Percentiles rank a stretch among this genome's conserved stretches.
These are phyloP conservation scores for Aphanomyces invadans DNA, from an alignment of 352 stramenopile species.

Conservation along the genomic window DNA sequence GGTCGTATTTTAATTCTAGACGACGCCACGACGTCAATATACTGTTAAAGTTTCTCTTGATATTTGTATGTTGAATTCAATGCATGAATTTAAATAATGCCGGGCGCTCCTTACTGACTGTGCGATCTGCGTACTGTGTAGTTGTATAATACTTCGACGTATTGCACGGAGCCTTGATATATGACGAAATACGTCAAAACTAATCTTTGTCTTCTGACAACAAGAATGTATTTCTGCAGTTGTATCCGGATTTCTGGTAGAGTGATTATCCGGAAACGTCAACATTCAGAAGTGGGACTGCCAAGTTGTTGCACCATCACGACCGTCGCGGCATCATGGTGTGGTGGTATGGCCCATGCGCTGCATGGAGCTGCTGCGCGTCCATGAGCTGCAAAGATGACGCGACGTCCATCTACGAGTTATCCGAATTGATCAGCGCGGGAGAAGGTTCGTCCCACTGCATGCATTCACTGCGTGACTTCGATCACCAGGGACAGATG, in stretches of 20 bases:
- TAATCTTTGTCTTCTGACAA: not conserved
- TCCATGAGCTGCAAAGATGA: conserved; percentile 15
- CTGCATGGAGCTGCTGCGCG: conserved; percentile 17
- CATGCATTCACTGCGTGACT: not conserved
- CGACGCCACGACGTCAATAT: too few species aligned
- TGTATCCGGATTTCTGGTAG: too few species aligned
- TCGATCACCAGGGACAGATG: not conserved
- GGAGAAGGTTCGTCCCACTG: not conserved
- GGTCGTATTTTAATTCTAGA: too few species aligned
- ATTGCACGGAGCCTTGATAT: too few species aligned
- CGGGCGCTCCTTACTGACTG: too few species aligned
- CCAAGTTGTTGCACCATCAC: not conserved
- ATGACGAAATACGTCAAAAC: not conserved
- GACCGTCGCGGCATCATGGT: not conserved
- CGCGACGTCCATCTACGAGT: conserved; percentile 8
- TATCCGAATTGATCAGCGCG: conserved; percentile 12
- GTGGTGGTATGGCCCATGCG: conserved; percentile 22
- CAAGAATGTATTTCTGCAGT: not conserved
- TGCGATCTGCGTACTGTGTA: too few species aligned
- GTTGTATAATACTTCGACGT: too few species aligned
- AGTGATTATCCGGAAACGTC: not conserved
- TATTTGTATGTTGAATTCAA: too few species aligned
- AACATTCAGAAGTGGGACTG: not conserved
- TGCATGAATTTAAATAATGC: too few species aligned
- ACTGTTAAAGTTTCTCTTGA: too few species aligned